Percentiles rank a stretch among this genome's conserved stretches.
phyloP scores from a whole-genome alignment of 805 yeast species.

The Millerago galiae region DNA sequence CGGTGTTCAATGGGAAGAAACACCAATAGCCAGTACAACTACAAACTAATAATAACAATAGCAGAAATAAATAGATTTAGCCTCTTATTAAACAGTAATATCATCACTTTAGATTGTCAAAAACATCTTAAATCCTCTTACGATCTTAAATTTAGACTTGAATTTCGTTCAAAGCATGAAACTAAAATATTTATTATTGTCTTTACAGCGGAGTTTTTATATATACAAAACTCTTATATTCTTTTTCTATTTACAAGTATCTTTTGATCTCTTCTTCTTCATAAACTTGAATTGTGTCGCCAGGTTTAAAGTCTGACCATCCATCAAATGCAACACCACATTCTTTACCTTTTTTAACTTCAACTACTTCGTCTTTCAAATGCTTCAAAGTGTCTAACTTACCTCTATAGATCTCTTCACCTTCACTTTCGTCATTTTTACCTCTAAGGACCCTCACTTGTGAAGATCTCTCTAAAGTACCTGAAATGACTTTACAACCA shows the following conservation, averaged over 20 bases:
- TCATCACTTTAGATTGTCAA: too few relatives aligned
- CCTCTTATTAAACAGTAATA: too few relatives aligned
- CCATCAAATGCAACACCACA: conserved; percentile 75
- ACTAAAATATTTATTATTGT: neutral
- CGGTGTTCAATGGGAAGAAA: conserved; percentile 82
- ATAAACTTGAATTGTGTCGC: conserved; percentile 68
- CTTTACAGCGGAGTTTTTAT: neutral
- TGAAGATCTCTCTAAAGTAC: conserved; percentile 56
- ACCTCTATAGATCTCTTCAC: conserved; percentile 49
- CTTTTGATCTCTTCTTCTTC: conserved; percentile 60
- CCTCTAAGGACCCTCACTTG: conserved; percentile 49
- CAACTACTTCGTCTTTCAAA: conserved; percentile 70
- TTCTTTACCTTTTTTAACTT: conserved; percentile 79
- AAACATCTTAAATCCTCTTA: too few relatives aligned
- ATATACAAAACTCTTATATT: neutral
- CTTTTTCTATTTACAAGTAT: conserved; percentile 26
- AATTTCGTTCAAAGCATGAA: conserved; percentile 1
- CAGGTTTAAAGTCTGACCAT: conserved; percentile 65
- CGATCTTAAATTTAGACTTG: neutral
- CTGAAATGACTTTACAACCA: conserved; percentile 76
- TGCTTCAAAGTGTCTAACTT: conserved; percentile 68
- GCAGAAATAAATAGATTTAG: too few relatives aligned
- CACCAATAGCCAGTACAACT: neutral
- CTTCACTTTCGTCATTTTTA: conserved; percentile 18
- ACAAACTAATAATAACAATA: conserved; percentile 1